phyloP scores from a whole-genome alignment of 2,329 filamentous ascomycete genomes.

The Fusarium temperatum region DNA sequence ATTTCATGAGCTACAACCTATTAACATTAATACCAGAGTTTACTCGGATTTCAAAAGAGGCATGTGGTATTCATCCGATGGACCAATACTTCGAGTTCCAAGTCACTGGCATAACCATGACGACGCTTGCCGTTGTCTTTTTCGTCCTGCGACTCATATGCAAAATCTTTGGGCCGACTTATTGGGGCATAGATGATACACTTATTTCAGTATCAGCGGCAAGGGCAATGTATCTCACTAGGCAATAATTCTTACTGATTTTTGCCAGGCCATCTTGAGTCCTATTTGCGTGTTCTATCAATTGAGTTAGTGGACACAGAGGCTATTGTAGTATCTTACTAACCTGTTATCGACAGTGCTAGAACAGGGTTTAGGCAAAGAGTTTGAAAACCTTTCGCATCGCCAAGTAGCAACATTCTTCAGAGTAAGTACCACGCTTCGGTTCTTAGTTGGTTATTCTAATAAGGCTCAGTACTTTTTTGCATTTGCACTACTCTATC shows the following conservation, averaged over 20 bases:
- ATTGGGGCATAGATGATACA: not conserved
- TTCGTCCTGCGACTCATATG: not conserved
- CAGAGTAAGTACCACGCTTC: not conserved
- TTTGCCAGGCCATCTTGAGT: not conserved
- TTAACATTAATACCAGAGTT: not conserved
- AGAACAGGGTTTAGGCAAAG: not conserved
- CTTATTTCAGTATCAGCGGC: not conserved
- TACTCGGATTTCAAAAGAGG: not conserved
- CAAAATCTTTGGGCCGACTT: not conserved
- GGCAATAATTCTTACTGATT: not conserved
- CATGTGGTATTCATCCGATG: not conserved
- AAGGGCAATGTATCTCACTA: not conserved
- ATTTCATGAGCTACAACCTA: not conserved
- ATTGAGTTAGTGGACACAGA: not conserved
- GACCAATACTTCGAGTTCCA: not conserved
- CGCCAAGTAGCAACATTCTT: not conserved
- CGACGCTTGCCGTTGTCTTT: not conserved
- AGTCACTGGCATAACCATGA: not conserved
- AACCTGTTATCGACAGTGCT: not conserved
- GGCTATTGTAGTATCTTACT: not conserved
- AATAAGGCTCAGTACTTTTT: rapidly evolving
- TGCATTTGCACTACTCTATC: not conserved
- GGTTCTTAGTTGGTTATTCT: rapidly evolving
- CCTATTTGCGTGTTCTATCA: not conserved
- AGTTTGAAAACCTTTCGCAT: not conserved